phyloP scores from a whole-genome alignment of 1,139 yeast species.

The Candida sp. region DNA sequence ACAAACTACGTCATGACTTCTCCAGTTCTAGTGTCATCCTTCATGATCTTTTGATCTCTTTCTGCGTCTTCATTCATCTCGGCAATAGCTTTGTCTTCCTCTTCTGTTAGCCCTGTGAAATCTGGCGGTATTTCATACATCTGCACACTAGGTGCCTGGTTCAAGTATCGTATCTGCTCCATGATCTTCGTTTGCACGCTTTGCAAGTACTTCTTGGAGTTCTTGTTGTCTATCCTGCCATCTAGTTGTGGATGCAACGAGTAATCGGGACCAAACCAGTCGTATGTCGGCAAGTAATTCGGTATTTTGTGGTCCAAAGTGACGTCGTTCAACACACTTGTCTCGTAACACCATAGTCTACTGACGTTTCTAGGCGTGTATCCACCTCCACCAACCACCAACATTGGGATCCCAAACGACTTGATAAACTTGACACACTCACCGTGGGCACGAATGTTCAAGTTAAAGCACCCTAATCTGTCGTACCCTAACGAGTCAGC shows the following conservation, averaged over 20 bases:
- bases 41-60: slow-evolving; percentile 18
- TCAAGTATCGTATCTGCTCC: slow-evolving; percentile 81
- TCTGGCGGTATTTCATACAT: slow-evolving; percentile 94
- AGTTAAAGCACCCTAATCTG: slow-evolving; percentile 90
- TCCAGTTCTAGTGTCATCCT: slow-evolving; percentile 32
- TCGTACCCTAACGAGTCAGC: slow-evolving; percentile 97
- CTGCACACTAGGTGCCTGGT: slow-evolving; percentile 94
- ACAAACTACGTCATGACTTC: slow-evolving; percentile 17
- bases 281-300: slow-evolving; percentile 76
- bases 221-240: slow-evolving; percentile 88
- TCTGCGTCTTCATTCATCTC: slow-evolving; percentile 53
- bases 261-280: slow-evolving; percentile 93
- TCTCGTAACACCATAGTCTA: slow-evolving; percentile 94
- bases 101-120: slow-evolving; percentile 64
- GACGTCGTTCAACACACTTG: slow-evolving; percentile 83
- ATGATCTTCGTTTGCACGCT: slow-evolving; percentile 75
- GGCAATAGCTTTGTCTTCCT: slow-evolving; percentile 57
- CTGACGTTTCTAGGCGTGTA: slow-evolving; percentile 97
- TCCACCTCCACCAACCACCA: slow-evolving; percentile 98
- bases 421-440: slow-evolving; percentile 90
- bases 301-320: slow-evolving; percentile 80
- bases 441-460: slow-evolving; percentile 92
- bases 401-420: slow-evolving; percentile 85
- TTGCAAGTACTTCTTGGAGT: slow-evolving; percentile 83
- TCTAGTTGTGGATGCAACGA: slow-evolving; percentile 89